Evolutionary conservation across 805 yeast species (phyloP), one percentile per base, ranked within the genome.

Genomic region (Wickerhamia fluorescens): DNA sequence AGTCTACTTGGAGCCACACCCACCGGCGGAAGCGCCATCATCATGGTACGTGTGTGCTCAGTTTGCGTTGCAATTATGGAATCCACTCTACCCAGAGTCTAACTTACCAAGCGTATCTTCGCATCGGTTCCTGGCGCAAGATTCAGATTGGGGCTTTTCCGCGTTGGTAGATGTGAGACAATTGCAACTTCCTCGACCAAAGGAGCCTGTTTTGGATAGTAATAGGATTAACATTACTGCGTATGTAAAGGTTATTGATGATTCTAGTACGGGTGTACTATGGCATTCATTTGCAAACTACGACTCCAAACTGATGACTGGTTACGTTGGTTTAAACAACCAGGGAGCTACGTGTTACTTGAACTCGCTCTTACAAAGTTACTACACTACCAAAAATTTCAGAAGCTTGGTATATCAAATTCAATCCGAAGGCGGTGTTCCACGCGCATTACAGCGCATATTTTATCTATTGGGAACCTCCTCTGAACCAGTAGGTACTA

Each of bases 311-410:
- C 73, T 77, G 44, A 75, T 64, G 29, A 85, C 97, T 0, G 96
- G 97, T 0, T 87, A 68, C 50, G 95, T 87, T 6, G 99, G 99
- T 1, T 72, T 92, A 37, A 79, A 75, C 41, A 92, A 92, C 49
- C 99, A 92, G 60, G 99, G 98, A 38, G 99, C 99, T 2, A 92
- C 99, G 0, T 92, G 99, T 54, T 92, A 92, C 56, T 71, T 92
- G 49, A 92, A 92, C 53, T 89, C 97, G 0, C 66, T 92, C 35
- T 57, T 92, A 30, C 98, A 92, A 54, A 83, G 95, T 7, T 82
- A 92, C 42, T 92, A 68, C 52, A 85, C 85, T 48, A 92, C 98
- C 1, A 76, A 75, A 38, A 61, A 65, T 17, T 92, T 92, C 58
- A 70, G 96, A 38, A 75, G 76, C 44, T 73, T 87, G 33, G 97